Conservation (phyloP, 805 yeast species). For the Saturnispora besseyi region DNA sequence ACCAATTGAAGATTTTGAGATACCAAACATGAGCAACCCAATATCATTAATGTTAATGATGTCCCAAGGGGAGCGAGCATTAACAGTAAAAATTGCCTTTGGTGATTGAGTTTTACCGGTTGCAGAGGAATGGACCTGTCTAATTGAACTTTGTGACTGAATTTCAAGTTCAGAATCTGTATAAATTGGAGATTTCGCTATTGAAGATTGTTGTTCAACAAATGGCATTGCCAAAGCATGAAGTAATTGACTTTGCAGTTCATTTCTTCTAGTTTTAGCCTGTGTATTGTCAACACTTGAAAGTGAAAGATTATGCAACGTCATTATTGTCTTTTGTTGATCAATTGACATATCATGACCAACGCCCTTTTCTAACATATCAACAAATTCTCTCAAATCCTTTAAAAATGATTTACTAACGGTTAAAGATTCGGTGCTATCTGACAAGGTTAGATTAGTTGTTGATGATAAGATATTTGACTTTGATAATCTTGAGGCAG, state of each 20-base stretch:
- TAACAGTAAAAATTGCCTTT: constrained; percentile 81
- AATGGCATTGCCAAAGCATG: constrained; percentile 65
- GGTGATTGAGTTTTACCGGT: constrained; percentile 64
- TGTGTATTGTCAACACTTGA: constrained; percentile 31
- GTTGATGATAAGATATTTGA: background rate
- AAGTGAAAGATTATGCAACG: constrained; percentile 50
- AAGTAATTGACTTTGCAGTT: constrained; percentile 38
- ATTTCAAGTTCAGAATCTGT: constrained; percentile 2
- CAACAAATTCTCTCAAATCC: constrained; percentile 42
- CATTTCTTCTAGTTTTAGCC: constrained; percentile 30
- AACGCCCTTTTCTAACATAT: constrained; percentile 35
- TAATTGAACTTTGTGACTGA: constrained; percentile 2
- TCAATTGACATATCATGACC: constrained; percentile 17
- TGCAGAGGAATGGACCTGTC: constrained; percentile 49
- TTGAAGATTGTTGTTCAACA: constrained; percentile 29
- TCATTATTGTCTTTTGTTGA: constrained; percentile 33
- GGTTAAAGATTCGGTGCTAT: constrained; percentile 11
- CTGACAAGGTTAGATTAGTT: constrained; percentile 1
- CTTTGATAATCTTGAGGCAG: background rate
- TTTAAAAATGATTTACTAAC: constrained; percentile 21
- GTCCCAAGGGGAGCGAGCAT: constrained; percentile 64
- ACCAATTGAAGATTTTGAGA: constrained; percentile 53
- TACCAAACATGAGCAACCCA: constrained; percentile 81
- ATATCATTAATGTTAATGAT: constrained; percentile 82
- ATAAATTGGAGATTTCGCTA: constrained; percentile 13